phyloP scores from a whole-genome alignment of 352 stramenopile genomes.

The Globisporangium emineosum region DNA sequence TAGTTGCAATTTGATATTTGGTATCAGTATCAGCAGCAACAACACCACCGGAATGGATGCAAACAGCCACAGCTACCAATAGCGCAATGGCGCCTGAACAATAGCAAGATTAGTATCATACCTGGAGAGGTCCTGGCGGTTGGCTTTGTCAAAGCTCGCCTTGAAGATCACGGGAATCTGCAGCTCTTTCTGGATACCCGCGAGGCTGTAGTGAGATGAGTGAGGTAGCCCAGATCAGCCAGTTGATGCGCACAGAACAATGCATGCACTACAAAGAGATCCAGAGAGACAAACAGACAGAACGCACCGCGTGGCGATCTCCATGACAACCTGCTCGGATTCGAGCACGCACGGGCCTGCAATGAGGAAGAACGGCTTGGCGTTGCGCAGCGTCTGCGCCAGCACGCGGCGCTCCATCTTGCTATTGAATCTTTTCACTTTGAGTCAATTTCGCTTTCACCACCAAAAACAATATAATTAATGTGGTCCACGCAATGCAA shows the following conservation, averaged over 20 bases:
- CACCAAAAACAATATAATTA: too few species aligned
- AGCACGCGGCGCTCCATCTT: constrained; percentile 48
- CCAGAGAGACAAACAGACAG: neutral
- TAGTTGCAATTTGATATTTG: neutral
- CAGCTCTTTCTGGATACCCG: constrained; percentile 43
- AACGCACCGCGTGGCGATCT: constrained; percentile 59
- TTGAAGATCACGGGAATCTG: constrained; percentile 87
- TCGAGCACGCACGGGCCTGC: constrained; percentile 80
- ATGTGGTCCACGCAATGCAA: neutral
- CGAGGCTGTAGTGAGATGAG: constrained; percentile 37
- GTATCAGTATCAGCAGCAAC: neutral
- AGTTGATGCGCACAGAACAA: neutral
- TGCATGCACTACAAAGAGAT: neutral
- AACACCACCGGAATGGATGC: neutral
- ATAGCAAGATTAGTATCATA: neutral
- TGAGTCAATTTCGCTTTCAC: neutral
- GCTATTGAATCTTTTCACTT: too few species aligned
- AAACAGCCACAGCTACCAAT: neutral
- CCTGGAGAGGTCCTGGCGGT: constrained; percentile 74
- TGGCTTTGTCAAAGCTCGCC: constrained; percentile 89
- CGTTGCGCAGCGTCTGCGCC: constrained; percentile 47
- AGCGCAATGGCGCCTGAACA: too few species aligned
- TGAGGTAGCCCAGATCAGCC: neutral
- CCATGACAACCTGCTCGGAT: constrained; percentile 61
- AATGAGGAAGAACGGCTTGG: constrained; percentile 83